Evolutionary conservation across 1,284 basidiomycete genomes (phyloP).

Genomic region (Ceratobasidium papillatum): DNA sequence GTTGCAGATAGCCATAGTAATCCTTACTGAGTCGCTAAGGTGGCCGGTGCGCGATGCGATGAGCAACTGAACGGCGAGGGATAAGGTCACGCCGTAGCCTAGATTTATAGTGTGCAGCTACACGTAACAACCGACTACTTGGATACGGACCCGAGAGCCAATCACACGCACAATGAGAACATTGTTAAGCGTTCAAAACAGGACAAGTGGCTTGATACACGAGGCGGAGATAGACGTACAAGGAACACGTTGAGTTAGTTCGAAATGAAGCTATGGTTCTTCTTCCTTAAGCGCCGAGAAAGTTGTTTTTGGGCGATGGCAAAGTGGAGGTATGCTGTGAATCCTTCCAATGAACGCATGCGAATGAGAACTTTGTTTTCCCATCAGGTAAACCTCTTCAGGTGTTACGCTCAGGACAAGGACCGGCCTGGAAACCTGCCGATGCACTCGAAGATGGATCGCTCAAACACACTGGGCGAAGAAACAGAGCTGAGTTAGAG

Average conservation of each 20-base stretch:
- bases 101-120: conserved; percentile 9
- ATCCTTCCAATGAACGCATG: neutral
- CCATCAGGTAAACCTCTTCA: too few relatives aligned
- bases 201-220: conserved; percentile 2
- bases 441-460: conserved; percentile 80
- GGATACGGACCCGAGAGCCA: conserved; percentile 9
- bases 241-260: neutral
- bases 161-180: neutral
- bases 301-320: neutral
- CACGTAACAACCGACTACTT: conserved; percentile 3
- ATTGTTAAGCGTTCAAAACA: conserved; percentile 25
- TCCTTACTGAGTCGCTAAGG: neutral
- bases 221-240: neutral
- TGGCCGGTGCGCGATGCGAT: too few relatives aligned
- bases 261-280: neutral
- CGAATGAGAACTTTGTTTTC: neutral
- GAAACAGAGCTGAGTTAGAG: conserved; percentile 37
- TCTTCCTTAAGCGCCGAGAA: neutral
- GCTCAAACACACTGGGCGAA: conserved; percentile 70
- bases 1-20: conserved; percentile 24
- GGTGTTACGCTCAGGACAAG: conserved; percentile 30
- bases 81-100: neutral
- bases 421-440: conserved; percentile 69
- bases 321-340: neutral
- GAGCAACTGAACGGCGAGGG: neutral